Evolutionary conservation across 306 rosid genomes (phyloP).

Genomic region (Datisca glomerata): DNA sequence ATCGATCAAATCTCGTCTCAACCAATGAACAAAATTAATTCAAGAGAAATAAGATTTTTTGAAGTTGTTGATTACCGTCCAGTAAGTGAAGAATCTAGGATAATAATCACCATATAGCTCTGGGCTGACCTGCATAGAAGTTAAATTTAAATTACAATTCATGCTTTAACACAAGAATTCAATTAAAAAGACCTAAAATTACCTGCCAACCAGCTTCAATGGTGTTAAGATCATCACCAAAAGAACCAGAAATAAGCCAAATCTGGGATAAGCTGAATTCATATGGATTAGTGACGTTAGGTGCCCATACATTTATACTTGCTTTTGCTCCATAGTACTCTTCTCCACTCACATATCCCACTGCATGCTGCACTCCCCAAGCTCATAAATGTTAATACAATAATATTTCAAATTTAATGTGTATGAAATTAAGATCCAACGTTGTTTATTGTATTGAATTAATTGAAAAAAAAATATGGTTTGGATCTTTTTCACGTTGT

Average conservation of each 20-base stretch:
- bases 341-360: slow-evolving; percentile 81
- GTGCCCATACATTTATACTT: slow-evolving; percentile 92
- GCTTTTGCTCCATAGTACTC: slow-evolving; percentile 84
- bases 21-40: neutral
- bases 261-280: slow-evolving; percentile 87
- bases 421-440: too few species aligned
- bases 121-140: neutral
- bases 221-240: slow-evolving; percentile 80
- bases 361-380: slow-evolving; percentile 54
- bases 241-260: slow-evolving; percentile 93
- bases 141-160: neutral
- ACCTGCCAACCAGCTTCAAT: slow-evolving; percentile 99
- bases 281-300: slow-evolving; percentile 54
- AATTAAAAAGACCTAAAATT: neutral
- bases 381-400: too few species aligned
- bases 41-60: neutral
- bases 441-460: too few species aligned
- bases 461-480: neutral
- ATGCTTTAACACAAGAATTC: neutral
- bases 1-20: neutral
- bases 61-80: neutral
- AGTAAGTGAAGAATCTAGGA: neutral
- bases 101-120: neutral
- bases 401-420: too few species aligned
- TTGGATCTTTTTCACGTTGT: neutral